Evolutionary conservation across 768 basidiomycete genomes (phyloP), one percentile per base, ranked within the genome.

Genomic region (Cytidiella melzeri): DNA sequence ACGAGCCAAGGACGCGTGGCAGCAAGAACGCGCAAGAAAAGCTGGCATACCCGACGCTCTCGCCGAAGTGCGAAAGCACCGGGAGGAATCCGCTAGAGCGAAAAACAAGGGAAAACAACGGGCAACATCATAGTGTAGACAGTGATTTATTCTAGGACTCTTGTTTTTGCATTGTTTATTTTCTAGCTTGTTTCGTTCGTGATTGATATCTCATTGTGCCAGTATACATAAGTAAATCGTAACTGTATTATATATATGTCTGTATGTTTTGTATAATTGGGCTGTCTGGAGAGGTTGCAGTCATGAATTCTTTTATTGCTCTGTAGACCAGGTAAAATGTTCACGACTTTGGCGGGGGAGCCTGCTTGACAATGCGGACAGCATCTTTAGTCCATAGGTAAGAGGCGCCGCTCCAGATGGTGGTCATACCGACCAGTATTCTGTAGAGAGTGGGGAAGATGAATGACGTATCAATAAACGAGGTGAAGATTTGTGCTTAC

Each of bases 331-430:
- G n/a, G n/a, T n/a, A n/a, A n/a, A n/a, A n/a, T 41, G 18, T 15
- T 34, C 19, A 42, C n/a, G 40, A 43, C 7, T 45, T 41, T 48
- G 27, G 41, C 5, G 56, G 45, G 6, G 53, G 47, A 7, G 49
- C n/a, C 4, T 42, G 42, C 3, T 49, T 43, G 4, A 69, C 41
- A 12, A 91, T 65, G 30, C 79, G 80, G 38, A 91, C 83, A 0
- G 84, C 86, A 52, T 84, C 75, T 60, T 83, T 87, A 5, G 83
- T 80, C 59, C 87, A 83, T 5, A 92, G 57, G 59, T 92, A 92
- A 18, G 87, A 88, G 41, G 87, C 60, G 10, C 95, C 95, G 56
- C 92, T 94, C 84, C 87, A 91, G 23, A 97, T 70, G 1, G 95
- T 99, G 5, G 95, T 96, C 3, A 78, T 77, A 0, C 87, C 95